Evolutionary conservation across 495 filamentous ascomycete species (phyloP).

Genomic region (Neurospora pannonica): DNA sequence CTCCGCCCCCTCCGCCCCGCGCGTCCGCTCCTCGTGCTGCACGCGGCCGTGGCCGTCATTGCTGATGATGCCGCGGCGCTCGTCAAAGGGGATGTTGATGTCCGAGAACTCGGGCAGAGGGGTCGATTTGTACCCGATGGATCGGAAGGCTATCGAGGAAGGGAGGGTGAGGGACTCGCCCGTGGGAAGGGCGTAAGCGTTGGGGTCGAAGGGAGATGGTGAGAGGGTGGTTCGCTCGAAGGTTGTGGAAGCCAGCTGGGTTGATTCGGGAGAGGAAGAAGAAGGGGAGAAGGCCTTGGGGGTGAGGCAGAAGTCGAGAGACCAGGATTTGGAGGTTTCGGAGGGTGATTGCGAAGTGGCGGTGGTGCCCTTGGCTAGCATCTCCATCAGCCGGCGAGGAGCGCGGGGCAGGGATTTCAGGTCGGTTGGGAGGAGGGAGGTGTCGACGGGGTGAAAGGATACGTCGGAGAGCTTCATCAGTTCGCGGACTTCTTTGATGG

Average conservation of each 20-base stretch:
- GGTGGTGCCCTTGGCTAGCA: slow-evolving; percentile 60
- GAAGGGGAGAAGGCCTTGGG: slow-evolving; percentile 58
- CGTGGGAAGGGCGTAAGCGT: slow-evolving; percentile 44
- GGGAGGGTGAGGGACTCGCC: slow-evolving; percentile 33
- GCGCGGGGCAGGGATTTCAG: slow-evolving; percentile 58
- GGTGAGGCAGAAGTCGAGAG: slow-evolving; percentile 69
- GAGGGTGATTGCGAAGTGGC: not conserved
- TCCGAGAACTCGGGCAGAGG: slow-evolving; percentile 65
- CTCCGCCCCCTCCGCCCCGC: slow-evolving; percentile 34
- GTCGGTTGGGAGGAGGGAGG: slow-evolving; percentile 53
- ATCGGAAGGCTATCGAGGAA: slow-evolving; percentile 70
- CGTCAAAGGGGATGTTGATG: slow-evolving; percentile 73
- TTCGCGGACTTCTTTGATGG: slow-evolving; percentile 87
- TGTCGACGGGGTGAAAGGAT: slow-evolving; percentile 59
- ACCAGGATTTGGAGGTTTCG: slow-evolving; percentile 55
- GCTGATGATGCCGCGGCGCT: slow-evolving; percentile 60
- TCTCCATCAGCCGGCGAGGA: slow-evolving; percentile 65
- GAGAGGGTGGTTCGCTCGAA: slow-evolving; percentile 54
- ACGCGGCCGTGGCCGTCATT: slow-evolving; percentile 80
- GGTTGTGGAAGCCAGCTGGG: slow-evolving; percentile 44
- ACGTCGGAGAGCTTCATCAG: slow-evolving; percentile 68
- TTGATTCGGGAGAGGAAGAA: slow-evolving; percentile 21
- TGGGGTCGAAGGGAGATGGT: slow-evolving; percentile 35
- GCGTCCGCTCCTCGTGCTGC: slow-evolving; percentile 17
- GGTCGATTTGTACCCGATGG: slow-evolving; percentile 82